Percentiles rank a stretch among this genome's conserved stretches.
phyloP scores from a whole-genome alignment of 345 rosid genomes.

The Linum trigynum region DNA sequence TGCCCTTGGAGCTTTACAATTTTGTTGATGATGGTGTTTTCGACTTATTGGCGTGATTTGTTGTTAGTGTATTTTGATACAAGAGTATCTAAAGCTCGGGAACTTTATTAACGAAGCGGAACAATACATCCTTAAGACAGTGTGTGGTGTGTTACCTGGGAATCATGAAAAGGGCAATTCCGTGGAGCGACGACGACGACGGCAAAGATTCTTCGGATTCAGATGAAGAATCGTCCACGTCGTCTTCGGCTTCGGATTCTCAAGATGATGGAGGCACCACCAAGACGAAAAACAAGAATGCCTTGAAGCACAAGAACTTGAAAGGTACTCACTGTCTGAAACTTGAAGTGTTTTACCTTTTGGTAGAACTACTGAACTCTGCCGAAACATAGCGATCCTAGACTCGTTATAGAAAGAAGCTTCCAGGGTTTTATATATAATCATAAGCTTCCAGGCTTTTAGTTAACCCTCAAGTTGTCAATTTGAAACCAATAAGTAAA shows the following conservation, averaged over 20 bases:
- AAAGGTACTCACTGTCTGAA: slow-evolving; percentile 14
- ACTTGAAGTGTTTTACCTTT: no score
- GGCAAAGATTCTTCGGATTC: slow-evolving; percentile 30
- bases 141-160: neutral
- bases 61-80: no score
- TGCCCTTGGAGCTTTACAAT: neutral
- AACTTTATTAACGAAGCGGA: no score
- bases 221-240: slow-evolving; percentile 34
- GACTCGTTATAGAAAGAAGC: neutral
- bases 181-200: slow-evolving; percentile 32
- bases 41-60: neutral
- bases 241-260: slow-evolving; percentile 31
- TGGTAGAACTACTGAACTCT: neutral
- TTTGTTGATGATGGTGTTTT: neutral
- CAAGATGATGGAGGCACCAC: slow-evolving; percentile 13
- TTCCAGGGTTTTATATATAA: no score
- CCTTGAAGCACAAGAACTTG: slow-evolving; percentile 9
- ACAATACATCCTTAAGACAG: no score
- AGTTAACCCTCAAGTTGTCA: no score
- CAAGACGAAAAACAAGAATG: slow-evolving; percentile 7
- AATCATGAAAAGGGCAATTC: slow-evolving; percentile 42
- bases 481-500: no score
- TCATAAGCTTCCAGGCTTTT: no score
- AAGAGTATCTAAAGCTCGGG: no score
- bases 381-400: neutral